Base-by-base conservation (phyloP, 257 asterid genomes). In the Dorcoceras hygrometricum region DNA sequence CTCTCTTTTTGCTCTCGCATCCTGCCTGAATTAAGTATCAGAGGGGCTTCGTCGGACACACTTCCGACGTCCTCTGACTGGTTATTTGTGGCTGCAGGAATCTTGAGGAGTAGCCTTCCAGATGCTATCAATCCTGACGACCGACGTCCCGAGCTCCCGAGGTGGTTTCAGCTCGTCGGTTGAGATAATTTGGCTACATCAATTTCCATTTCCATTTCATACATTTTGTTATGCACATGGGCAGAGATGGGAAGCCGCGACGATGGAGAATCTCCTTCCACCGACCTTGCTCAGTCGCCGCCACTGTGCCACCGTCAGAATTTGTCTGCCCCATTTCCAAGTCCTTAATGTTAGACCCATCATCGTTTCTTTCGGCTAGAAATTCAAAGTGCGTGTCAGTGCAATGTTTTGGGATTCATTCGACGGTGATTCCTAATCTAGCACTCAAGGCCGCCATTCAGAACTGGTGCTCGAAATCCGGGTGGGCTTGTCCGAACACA, bases 281-380 rank as follows among this genome's bases (percentile, higher is more conserved):
- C 71, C 79, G 79, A 70, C 72, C 89, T 1, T 70, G 81, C 39
- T 25, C 81, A n/a, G n/a, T n/a, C n/a, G n/a, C n/a, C 5, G 26
- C 28, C 28, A 63, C 1, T 23, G 72, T 63, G 29, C 78, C 81
- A 59, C 86, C 87, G 11, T 74, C 16, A 2, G 99, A 93, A 23
- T 87, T 84, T 67, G 54, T 93, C 26, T 93, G 99, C 73, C 97
- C 99, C 6, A 78, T 93, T 60, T 68, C 81, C 60, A 90, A 87
- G 34, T 67, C 81, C 29, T 63, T 93, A 62, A 90, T 93, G 95
- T 84, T 56, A 68, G 96, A 93, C 99, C 99, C 22, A 82, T 83
- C 31, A 87, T 93, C 2, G 95, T 93, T 48, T 71, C 92, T 34
- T 83, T 95, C 60, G 99, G 99, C 59, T 92, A 93, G 34, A 93